phyloP scores from a whole-genome alignment of 2,329 filamentous ascomycete genomes.

The Neonectria sp. region DNA sequence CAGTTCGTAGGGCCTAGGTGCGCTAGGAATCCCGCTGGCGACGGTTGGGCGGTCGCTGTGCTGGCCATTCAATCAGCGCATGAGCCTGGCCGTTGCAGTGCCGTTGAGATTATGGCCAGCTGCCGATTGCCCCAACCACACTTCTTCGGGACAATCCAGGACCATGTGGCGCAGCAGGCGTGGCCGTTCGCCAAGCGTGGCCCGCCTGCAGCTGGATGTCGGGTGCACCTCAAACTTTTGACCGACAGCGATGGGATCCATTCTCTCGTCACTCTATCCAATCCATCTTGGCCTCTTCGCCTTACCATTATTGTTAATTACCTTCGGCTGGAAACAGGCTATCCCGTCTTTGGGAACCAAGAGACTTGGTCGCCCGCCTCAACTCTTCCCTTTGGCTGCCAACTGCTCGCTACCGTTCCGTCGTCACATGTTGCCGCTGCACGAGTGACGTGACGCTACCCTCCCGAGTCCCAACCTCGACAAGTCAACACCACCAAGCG shows the following conservation, averaged over 20 bases:
- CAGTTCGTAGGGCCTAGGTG: slow-evolving; percentile 4
- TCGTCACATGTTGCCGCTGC: slow-evolving; percentile 29
- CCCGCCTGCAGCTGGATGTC: slow-evolving; percentile 3
- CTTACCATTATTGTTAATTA: slow-evolving; percentile 32
- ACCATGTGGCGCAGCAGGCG: slow-evolving; percentile 24
- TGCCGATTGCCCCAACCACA: not conserved
- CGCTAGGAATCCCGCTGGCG: slow-evolving; percentile 8
- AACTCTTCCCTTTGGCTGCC: not conserved
- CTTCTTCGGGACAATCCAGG: not conserved
- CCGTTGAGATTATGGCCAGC: slow-evolving; percentile 1
- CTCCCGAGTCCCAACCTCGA: slow-evolving; percentile 17
- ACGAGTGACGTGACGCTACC: slow-evolving; percentile 28
- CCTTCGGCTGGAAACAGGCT: slow-evolving; percentile 4
- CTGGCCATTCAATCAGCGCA: slow-evolving; percentile 13
- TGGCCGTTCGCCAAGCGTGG: slow-evolving; percentile 12
- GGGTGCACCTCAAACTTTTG: slow-evolving; percentile 25
- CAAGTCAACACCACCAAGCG: slow-evolving; percentile 22
- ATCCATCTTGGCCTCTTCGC: slow-evolving; percentile 34
- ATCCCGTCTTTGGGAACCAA: not conserved
- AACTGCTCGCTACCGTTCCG: not conserved
- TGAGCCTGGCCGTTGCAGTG: slow-evolving; percentile 9
- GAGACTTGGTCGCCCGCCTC: not conserved
- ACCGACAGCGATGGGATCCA: slow-evolving; percentile 6
- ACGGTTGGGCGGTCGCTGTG: slow-evolving; percentile 2
- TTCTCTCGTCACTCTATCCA: slow-evolving; percentile 6